A percentile compares a stretch with the other conserved stretches of the same genome.
These are phyloP conservation scores for Cutaneotrichosporon cyanovorans DNA, from an alignment of 1,284 basidiomycete genomes.

Conservation along the genomic window DNA sequence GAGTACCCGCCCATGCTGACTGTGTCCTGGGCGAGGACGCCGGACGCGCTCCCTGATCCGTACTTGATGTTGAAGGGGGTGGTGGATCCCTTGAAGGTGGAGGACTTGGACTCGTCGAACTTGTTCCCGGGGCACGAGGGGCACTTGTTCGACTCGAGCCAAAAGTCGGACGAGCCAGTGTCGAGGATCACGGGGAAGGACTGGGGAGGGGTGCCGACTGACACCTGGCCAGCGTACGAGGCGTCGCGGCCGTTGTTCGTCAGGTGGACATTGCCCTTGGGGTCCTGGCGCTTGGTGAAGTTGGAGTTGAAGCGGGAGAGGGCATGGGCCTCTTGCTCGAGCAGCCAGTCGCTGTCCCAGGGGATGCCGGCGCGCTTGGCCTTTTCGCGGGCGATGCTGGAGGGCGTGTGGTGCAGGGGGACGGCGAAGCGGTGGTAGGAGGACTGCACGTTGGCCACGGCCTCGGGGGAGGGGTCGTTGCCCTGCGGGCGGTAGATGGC, in stretches of 20 bases:
- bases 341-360: conserved; percentile 22
- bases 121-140: conserved; percentile 16
- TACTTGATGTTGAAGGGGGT: conserved; percentile 38
- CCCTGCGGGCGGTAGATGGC: conserved; percentile 5
- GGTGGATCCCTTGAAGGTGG: conserved; percentile 19
- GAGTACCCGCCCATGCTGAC: conserved; percentile 75
- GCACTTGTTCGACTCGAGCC: conserved; percentile 38
- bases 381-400: conserved; percentile 14
- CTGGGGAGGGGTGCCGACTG: conserved; percentile 47
- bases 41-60: conserved; percentile 61
- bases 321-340: conserved; percentile 30
- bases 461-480: not conserved
- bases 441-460: conserved; percentile 4
- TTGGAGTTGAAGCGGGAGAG: conserved; percentile 34
- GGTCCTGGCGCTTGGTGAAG: not conserved
- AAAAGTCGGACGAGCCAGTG: conserved; percentile 55
- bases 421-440: conserved; percentile 16
- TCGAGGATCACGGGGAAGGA: conserved; percentile 53
- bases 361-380: conserved; percentile 18
- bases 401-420: conserved; percentile 21
- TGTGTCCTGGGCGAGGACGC: conserved; percentile 61
- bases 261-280: conserved; percentile 3
- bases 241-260: conserved; percentile 42
- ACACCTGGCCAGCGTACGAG: conserved; percentile 40
- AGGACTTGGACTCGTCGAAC: conserved; percentile 13